A percentile compares a stretch with the other conserved stretches of the same genome.
Conservation (phyloP, 176 grass and related monocot genomes). For the Musa schizocarpa region DNA sequence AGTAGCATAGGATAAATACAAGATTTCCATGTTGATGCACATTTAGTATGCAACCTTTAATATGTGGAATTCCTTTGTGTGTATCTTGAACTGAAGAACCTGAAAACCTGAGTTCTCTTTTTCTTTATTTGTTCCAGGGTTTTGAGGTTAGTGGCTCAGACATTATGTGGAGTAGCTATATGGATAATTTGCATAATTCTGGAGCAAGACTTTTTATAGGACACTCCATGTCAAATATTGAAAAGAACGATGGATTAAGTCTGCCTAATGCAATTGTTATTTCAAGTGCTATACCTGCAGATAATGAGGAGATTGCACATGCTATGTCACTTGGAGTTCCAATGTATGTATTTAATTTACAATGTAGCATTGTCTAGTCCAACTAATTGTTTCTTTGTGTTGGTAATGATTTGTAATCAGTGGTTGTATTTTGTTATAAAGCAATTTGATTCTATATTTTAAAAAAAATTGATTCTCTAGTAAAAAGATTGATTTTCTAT, state of each 20-base stretch:
- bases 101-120: neutral
- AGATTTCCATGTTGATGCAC: neutral
- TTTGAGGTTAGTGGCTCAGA: constrained; percentile 23
- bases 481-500: neutral
- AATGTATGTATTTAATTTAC: constrained; percentile 5
- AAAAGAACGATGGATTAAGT: neutral
- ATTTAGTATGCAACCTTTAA: neutral
- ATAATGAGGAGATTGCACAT: constrained; percentile 16
- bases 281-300: constrained; percentile 19
- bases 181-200: constrained; percentile 10
- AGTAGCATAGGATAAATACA: too few relatives aligned
- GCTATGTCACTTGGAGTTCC: constrained; percentile 9
- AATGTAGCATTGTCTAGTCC: neutral
- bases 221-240: constrained; percentile 4
- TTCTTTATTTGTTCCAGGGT: neutral
- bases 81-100: neutral
- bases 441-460: neutral
- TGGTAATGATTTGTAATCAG: neutral
- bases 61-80: neutral
- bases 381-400: neutral
- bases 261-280: constrained; percentile 6
- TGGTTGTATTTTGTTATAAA: neutral
- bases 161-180: constrained; percentile 10
- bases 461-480: too few relatives aligned
- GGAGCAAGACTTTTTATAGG: constrained; percentile 10